phyloP scores from a whole-genome alignment of 192 early-diverging fungal species.

The Lobosporangium transversale region DNA sequence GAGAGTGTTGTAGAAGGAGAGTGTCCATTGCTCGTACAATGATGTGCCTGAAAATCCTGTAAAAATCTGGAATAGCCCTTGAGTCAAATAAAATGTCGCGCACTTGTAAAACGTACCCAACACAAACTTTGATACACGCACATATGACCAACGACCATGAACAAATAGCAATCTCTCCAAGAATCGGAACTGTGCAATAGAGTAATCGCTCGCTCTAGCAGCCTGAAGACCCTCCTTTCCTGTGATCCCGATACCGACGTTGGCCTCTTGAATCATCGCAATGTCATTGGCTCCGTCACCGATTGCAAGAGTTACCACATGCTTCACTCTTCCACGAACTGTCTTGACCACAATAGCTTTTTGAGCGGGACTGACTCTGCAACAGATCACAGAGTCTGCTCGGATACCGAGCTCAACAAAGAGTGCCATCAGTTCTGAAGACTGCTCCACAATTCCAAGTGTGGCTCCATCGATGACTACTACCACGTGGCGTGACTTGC shows the following conservation, averaged over 20 bases:
- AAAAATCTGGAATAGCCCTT: slow-evolving; percentile 80
- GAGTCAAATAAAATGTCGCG: slow-evolving; percentile 80
- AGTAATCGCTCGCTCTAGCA: slow-evolving; percentile 87
- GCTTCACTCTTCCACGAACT: slow-evolving; percentile 59
- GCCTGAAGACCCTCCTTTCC: slow-evolving; percentile 91
- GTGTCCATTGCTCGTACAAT: slow-evolving; percentile 79
- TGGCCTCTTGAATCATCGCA: slow-evolving; percentile 94
- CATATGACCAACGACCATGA: slow-evolving; percentile 90
- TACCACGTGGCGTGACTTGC: slow-evolving; percentile 54
- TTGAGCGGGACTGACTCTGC: slow-evolving; percentile 89
- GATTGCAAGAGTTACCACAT: slow-evolving; percentile 79
- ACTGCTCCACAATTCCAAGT: slow-evolving; percentile 56
- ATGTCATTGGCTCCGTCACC: slow-evolving; percentile 97
- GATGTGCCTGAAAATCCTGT: slow-evolving; percentile 81
- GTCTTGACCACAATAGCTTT: slow-evolving; percentile 88
- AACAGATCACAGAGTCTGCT: slow-evolving; percentile 88
- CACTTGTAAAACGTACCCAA: slow-evolving; percentile 93
- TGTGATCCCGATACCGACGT: slow-evolving; percentile 92
- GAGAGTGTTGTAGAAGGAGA: slow-evolving; percentile 85
- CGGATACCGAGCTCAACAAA: slow-evolving; percentile 81
- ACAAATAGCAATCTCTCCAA: slow-evolving; percentile 83
- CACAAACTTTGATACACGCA: slow-evolving; percentile 81
- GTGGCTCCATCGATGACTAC: slow-evolving; percentile 60
- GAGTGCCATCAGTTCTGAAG: slow-evolving; percentile 61
- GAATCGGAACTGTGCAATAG: slow-evolving; percentile 91